A percentile compares a stretch with the other conserved stretches of the same genome.
These are phyloP conservation scores for Purshia tridentata DNA, from an alignment of 306 rosid species.

Conservation along the genomic window DNA sequence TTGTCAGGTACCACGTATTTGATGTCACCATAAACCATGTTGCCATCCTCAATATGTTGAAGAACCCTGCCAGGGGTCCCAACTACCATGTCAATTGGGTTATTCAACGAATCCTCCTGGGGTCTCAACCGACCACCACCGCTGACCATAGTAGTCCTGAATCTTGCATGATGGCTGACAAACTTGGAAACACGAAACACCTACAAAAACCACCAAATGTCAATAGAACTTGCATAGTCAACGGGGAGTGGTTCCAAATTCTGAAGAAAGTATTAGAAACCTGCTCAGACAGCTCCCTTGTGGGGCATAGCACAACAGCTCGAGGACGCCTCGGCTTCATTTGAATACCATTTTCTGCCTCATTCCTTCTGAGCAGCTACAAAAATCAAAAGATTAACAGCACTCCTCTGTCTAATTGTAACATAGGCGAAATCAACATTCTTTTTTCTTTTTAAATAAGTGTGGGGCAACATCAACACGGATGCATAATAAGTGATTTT, in stretches of 20 bases:
- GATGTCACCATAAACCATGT: slow-evolving; percentile 87
- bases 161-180: slow-evolving; percentile 84
- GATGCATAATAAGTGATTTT: neutral
- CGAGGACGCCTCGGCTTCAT: slow-evolving; percentile 90
- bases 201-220: slow-evolving; percentile 42
- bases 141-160: slow-evolving; percentile 87
- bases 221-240: slow-evolving; percentile 24
- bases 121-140: slow-evolving; percentile 93
- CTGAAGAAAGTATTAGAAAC: slow-evolving; percentile 41
- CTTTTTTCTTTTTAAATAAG: neutral
- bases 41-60: slow-evolving; percentile 94
- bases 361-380: slow-evolving; percentile 83
- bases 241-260: slow-evolving; percentile 11
- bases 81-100: slow-evolving; percentile 84
- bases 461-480: neutral
- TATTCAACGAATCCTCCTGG: slow-evolving; percentile 82
- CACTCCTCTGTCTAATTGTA: neutral
- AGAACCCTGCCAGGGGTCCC: slow-evolving; percentile 96
- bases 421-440: neutral
- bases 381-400: slow-evolving; percentile 21
- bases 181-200: slow-evolving; percentile 92
- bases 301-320: slow-evolving; percentile 86
- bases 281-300: slow-evolving; percentile 96
- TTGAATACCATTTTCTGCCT: slow-evolving; percentile 58
- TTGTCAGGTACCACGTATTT: slow-evolving; percentile 67